These are phyloP conservation scores for Aspergillus sp. DNA, from an alignment of 2,329 filamentous ascomycete species.

Conservation along the genomic window DNA sequence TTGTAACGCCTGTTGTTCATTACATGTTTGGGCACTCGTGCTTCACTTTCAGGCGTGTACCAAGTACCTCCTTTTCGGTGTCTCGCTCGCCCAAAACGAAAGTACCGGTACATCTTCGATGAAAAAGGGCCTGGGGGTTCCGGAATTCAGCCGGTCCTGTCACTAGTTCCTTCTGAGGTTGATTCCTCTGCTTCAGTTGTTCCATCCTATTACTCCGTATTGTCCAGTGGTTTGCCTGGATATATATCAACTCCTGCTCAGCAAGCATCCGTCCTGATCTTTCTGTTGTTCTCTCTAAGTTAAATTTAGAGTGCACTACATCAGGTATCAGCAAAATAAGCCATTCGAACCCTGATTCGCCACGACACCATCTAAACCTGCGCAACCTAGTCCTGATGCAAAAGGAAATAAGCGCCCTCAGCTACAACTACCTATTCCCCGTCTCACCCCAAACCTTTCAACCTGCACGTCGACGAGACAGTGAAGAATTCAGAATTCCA, in stretches of 20 bases:
- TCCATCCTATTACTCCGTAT: not conserved
- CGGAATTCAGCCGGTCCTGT: not conserved
- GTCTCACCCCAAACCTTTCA: not conserved
- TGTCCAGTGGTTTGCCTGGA: not conserved
- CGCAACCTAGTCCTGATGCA: not conserved
- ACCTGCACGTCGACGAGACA: not conserved
- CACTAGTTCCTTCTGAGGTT: not conserved
- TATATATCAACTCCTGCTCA: not conserved
- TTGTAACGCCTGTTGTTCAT: not conserved
- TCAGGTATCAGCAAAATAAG: not conserved
- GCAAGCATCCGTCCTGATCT: not conserved
- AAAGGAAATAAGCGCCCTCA: not conserved
- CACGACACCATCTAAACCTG: not conserved
- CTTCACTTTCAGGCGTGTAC: not conserved
- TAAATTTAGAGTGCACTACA: not conserved
- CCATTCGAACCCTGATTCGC: not conserved
- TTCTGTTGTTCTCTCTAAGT: not conserved
- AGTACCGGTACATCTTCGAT: slow-evolving; percentile 3
- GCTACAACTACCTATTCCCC: not conserved
- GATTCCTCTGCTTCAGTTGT: not conserved
- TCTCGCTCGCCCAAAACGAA: not conserved
- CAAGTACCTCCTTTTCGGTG: slow-evolving; percentile 3
- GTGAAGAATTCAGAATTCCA: not conserved
- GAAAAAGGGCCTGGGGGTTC: not conserved
- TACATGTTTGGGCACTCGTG: slow-evolving; percentile 2